Conservation (phyloP, 345 rosid genomes). For the Ailanthus altissimus region DNA sequence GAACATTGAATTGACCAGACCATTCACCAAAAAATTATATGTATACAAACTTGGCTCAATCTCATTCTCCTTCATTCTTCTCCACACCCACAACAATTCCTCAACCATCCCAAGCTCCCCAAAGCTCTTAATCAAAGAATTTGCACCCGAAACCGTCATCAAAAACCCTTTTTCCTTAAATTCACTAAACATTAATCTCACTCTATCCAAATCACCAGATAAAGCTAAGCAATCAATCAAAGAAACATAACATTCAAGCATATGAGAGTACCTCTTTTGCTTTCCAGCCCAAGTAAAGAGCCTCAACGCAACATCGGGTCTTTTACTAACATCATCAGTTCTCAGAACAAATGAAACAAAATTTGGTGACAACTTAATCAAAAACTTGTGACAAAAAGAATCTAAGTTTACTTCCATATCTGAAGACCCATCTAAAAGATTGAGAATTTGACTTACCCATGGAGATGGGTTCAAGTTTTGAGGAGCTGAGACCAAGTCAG, state of each 20-base stretch:
- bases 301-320: conserved; percentile 53
- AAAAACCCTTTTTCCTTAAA: conserved; percentile 45
- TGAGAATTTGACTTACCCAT: conserved; percentile 63
- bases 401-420: conserved; percentile 68
- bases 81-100: conserved; percentile 91
- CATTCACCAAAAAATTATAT: conserved; percentile 71
- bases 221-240: conserved; percentile 59
- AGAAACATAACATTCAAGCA: conserved; percentile 66
- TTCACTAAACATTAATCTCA: conserved; percentile 48
- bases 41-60: conserved; percentile 79
- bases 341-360: conserved; percentile 62
- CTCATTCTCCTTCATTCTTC: conserved; percentile 80
- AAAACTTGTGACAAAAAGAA: conserved; percentile 55
- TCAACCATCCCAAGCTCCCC: conserved; percentile 91
- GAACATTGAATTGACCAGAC: conserved; percentile 67
- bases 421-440: conserved; percentile 64
- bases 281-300: conserved; percentile 72
- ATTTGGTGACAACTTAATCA: conserved; percentile 65
- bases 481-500: conserved; percentile 53
- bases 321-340: conserved; percentile 48
- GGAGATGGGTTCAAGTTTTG: conserved; percentile 60
- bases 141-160: conserved; percentile 54
- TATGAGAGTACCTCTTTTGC: conserved; percentile 72
- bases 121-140: conserved; percentile 73
- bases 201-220: conserved; percentile 46